Evolutionary conservation across 495 filamentous ascomycete species (phyloP), one percentile per base, ranked within the genome.

Genomic region (Neurospora terricola): DNA sequence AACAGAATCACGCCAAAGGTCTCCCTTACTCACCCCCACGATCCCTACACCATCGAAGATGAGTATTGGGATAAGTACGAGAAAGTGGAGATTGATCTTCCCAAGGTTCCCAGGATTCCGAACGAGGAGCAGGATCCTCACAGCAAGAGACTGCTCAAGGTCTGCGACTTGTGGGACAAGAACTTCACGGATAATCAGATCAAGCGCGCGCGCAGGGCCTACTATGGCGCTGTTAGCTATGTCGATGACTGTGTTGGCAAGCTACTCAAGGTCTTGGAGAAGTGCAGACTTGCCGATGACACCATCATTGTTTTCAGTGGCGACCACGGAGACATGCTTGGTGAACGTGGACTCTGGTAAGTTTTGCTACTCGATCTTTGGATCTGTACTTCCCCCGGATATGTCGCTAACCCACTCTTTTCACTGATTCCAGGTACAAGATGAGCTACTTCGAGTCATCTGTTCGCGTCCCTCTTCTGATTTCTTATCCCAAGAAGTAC

Each of bases 291-390:
- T 62, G 89, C 89, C 70, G 88, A 94, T 21, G 87, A 96, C 79
- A 96, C 93, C 6, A 93, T 97, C 72, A 84, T 97, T 69, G 85
- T 96, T 69, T 97, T 97, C 82, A 92, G 89, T 69, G 92, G 93
- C 69, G 93, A 97, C 76, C 93, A 97, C 80, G 93, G 93, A 71
- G 93, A 97, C 79, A 96, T 96, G 93, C 88, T 97, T 10, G 93
- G 93, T 42, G 93, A 97, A 82, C 88, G 93, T 34, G 91, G 91
- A 0, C 82, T 97, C 43, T 97, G 93, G 93, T 83, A 77, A 70
- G 80, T 71, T 38, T 38, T 69, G 14, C 54, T 59, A 2, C 37
- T 36, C 34, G 9, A 38, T n/a, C 30, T 62, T 14, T n/a, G n/a
- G n/a, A 68, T 70, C 10, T 23, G 23, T 66, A 7, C 37, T 59